These are phyloP conservation scores for Keqinozyma sinolaborantium DNA, from an alignment of 1,139 yeast genomes.

Conservation along the genomic window DNA sequence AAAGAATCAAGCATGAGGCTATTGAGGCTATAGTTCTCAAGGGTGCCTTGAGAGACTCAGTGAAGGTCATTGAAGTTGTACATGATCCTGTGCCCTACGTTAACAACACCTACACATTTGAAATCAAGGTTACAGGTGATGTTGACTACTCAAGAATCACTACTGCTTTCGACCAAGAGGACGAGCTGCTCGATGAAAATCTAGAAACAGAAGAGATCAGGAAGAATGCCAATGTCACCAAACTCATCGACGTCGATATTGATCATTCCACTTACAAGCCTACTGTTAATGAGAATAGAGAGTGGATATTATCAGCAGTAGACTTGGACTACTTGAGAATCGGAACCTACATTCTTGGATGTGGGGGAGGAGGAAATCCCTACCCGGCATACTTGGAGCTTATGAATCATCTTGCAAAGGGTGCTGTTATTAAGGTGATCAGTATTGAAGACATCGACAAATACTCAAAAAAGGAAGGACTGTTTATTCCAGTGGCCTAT, in stretches of 20 bases:
- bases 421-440: constrained; percentile 29
- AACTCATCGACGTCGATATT: constrained; percentile 6
- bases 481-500: constrained; percentile 33
- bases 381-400: constrained; percentile 34
- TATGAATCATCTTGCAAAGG: constrained; percentile 26
- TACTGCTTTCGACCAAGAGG: constrained; percentile 6
- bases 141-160: constrained; percentile 27
- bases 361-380: constrained; percentile 53
- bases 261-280: constrained; percentile 30
- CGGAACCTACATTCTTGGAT: constrained; percentile 45
- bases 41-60: constrained; percentile 27
- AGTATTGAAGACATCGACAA: constrained; percentile 23
- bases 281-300: constrained; percentile 21
- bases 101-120: constrained; percentile 25
- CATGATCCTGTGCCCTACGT: constrained; percentile 40
- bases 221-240: constrained; percentile 7
- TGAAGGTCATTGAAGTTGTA: constrained; percentile 24
- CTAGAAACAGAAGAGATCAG: constrained; percentile 2
- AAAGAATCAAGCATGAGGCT: constrained; percentile 18
- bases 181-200: constrained; percentile 5
- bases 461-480: constrained; percentile 20
- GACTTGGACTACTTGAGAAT: constrained; percentile 39
- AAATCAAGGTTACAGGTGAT: constrained; percentile 36
- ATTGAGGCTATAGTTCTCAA: constrained; percentile 14
- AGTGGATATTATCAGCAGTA: constrained; percentile 35